phyloP scores from a whole-genome alignment of 306 rosid species.

The Cucurbita pepo region DNA sequence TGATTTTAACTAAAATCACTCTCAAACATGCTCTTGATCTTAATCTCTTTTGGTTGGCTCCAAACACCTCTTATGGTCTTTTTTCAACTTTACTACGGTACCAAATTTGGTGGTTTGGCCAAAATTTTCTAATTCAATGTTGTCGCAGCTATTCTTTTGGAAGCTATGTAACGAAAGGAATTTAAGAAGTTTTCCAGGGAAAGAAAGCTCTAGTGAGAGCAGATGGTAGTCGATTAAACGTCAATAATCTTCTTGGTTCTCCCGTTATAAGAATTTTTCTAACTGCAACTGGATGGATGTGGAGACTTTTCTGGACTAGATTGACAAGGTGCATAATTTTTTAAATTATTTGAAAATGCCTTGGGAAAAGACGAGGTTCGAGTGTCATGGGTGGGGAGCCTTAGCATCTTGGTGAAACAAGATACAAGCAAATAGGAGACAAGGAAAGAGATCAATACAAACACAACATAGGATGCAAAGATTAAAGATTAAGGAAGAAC shows the following conservation, averaged over 20 bases:
- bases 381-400: neutral
- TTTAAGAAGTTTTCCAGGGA: neutral
- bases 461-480: neutral
- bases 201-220: neutral
- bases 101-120: neutral
- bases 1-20: no score
- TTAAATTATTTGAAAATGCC: neutral
- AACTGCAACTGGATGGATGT: neutral
- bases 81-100: neutral
- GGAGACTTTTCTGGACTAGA: neutral
- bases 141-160: no score
- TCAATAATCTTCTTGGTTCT: neutral
- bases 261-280: no score
- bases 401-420: neutral
- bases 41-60: neutral
- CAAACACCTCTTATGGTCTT: neutral
- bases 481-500: neutral
- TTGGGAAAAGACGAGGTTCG: neutral
- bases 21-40: no score
- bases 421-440: neutral
- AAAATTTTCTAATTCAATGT: neutral
- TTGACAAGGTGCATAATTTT: neutral
- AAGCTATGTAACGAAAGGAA: neutral
- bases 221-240: neutral
- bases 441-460: neutral